A percentile compares a stretch with the other conserved stretches of the same genome.
Conservation (phyloP, 257 asterid species). For the Hygrophila difformis region DNA sequence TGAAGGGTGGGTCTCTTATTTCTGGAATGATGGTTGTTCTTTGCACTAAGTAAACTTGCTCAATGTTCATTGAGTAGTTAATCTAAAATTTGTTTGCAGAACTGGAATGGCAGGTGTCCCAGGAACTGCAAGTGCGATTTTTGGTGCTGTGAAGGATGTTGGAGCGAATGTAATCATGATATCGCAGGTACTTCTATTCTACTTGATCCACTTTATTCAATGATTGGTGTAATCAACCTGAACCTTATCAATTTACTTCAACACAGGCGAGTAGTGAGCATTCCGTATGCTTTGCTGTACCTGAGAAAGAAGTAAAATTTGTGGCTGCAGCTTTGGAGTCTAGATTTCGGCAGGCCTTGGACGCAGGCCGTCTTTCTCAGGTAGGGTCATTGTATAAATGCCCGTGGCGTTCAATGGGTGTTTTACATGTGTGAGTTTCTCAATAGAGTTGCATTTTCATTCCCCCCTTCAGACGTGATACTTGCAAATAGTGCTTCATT, state of each 20-base stretch:
- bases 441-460: too few species aligned
- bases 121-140: conserved; percentile 91
- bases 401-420: too few species aligned
- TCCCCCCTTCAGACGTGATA: too few species aligned
- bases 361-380: conserved; percentile 99
- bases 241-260: conserved; percentile 17
- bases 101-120: conserved; percentile 99
- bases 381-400: conserved; percentile 23
- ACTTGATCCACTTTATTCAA: conserved; percentile 1
- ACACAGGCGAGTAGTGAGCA: conserved; percentile 98
- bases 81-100: conserved; percentile 35
- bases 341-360: conserved; percentile 81
- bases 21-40: not conserved
- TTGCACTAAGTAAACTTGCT: not conserved
- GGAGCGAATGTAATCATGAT: conserved; percentile 98
- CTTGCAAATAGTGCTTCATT: too few species aligned
- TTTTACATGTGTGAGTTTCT: too few species aligned
- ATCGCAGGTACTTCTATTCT: conserved; percentile 63
- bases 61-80: conserved; percentile 12
- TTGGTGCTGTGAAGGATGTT: conserved; percentile 88
- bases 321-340: conserved; percentile 82
- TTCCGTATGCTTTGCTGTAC: conserved; percentile 98
- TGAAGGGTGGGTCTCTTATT: conserved; percentile 67
- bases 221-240: conserved; percentile 7
- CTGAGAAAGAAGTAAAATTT: conserved; percentile 84